Percentiles rank a stretch among this genome's conserved stretches.
Evolutionary conservation across 2,329 filamentous ascomycete species (phyloP).

Genomic region (Metarhizium anisopliae): DNA sequence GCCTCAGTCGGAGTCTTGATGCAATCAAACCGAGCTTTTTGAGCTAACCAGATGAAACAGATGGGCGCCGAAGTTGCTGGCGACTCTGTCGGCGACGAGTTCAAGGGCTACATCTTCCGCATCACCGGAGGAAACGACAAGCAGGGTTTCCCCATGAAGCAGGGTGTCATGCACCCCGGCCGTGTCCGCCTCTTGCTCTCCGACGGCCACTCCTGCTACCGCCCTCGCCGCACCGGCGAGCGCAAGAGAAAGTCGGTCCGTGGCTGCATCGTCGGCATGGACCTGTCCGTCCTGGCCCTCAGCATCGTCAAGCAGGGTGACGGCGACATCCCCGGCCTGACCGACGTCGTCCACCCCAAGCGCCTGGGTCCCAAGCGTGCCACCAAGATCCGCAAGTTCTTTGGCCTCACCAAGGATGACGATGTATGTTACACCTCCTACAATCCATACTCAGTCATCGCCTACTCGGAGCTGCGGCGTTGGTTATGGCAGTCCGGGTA

Average conservation of each 20-base stretch:
- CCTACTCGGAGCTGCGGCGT: conserved; percentile 52
- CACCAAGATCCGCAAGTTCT: conserved; percentile 99
- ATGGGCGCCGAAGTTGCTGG: conserved; percentile 89
- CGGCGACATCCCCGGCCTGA: conserved; percentile 84
- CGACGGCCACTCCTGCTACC: conserved; percentile 99
- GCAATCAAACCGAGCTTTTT: too few relatives aligned
- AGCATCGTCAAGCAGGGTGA: conserved; percentile 98
- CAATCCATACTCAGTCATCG: conserved; percentile 53
- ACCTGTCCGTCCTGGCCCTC: conserved; percentile 91
- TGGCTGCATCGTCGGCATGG: conserved; percentile 95
- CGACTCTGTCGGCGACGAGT: conserved; percentile 96
- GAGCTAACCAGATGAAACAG: conserved; percentile 33
- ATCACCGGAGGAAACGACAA: conserved; percentile 99
- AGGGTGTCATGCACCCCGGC: conserved; percentile 97
- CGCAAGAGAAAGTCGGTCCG: conserved; percentile 99
- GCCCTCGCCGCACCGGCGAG: conserved; percentile 93
- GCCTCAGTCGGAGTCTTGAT: too few relatives aligned
- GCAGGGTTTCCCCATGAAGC: conserved; percentile 99
- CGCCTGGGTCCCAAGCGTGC: conserved; percentile 98
- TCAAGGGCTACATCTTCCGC: conserved; percentile 99
- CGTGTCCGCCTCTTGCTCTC: conserved; percentile 95
- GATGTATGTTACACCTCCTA: conserved; percentile 74
- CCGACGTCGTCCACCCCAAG: conserved; percentile 98
- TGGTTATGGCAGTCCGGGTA: conserved; percentile 39
- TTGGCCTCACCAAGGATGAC: conserved; percentile 99